These are phyloP conservation scores for Austroboletus festivus DNA, from an alignment of 768 basidiomycete species.

Conservation along the genomic window DNA sequence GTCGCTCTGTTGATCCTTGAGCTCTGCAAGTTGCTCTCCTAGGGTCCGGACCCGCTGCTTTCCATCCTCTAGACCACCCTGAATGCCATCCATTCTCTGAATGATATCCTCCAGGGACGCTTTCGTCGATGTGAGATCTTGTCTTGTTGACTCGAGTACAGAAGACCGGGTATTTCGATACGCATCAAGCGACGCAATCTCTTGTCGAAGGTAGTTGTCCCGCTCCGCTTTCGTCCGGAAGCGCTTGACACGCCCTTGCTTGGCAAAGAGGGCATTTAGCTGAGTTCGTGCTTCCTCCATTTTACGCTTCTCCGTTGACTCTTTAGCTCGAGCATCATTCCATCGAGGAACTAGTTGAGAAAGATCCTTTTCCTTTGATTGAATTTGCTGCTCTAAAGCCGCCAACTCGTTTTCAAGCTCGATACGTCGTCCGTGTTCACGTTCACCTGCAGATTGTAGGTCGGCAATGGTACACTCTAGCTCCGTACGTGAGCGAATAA, in stretches of 20 bases:
- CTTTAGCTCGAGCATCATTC: conserved; percentile 52
- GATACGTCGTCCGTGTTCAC: conserved; percentile 61
- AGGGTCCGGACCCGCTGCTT: conserved; percentile 54
- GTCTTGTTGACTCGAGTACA: conserved; percentile 52
- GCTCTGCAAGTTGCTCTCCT: conserved; percentile 51
- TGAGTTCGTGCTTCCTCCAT: conserved; percentile 74
- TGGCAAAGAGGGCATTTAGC: conserved; percentile 76
- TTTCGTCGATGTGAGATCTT: conserved; percentile 47
- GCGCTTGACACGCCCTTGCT: conserved; percentile 84
- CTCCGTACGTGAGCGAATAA: conserved; percentile 80
- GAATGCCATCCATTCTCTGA: conserved; percentile 51
- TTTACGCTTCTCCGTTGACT: conserved; percentile 54
- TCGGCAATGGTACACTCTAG: conserved; percentile 82
- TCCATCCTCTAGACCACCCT: conserved; percentile 63
- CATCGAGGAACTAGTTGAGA: conserved; percentile 68
- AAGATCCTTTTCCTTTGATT: conserved; percentile 58
- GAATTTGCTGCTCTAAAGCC: conserved; percentile 56
- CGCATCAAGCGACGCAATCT: conserved; percentile 66
- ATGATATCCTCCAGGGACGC: conserved; percentile 56
- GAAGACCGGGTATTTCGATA: conserved; percentile 55
- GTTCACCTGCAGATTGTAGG: conserved; percentile 61
- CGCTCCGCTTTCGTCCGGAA: conserved; percentile 83
- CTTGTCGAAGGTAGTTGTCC: conserved; percentile 77
- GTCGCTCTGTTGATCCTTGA: conserved; percentile 69
- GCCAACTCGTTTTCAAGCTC: conserved; percentile 64